Evolutionary conservation across 495 filamentous ascomycete species (phyloP), one percentile per base, ranked within the genome.

Genomic region (Lasiosphaeria hispida): DNA sequence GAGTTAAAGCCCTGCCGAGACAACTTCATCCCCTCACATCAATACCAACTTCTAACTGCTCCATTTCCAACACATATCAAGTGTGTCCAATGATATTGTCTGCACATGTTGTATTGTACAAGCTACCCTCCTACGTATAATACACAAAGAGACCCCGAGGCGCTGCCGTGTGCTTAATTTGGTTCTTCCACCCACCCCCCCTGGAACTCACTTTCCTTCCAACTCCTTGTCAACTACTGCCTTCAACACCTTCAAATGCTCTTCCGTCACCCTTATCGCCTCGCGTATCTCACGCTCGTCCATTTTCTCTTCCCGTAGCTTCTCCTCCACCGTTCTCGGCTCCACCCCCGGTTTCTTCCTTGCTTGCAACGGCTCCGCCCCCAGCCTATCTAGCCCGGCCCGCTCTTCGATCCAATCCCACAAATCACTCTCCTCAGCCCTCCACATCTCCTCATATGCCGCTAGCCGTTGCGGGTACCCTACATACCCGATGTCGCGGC

Each of bases 321-420:
- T 84, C 33, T 82, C 79, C 62, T 77, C 69, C 30, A 81, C 74
- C 23, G 71, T 75, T 36, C 74, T 66, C 10, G 73, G 78, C 59
- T 85, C 77, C 11, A 77, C 67, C 6, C 57, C 67, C 47, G 63
- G 57, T 64, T 71, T 74, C 33, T 38, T 45, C 37, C 30, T 35
- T 39, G 34, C 10, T 15, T 34, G 63, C 41, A 65, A 64, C 23
- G 67, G 69, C 11, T 68, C 78, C 72, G 9, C 55, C 61, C 43
- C 76, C 57, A 90, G 72, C n/a, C 83, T 80, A 51, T 91, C 85
- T 69, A 92, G 77, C 4, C 88, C 90, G 1, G 89, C 85, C 10
- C 94, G 78, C 55, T 97, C 89, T 63, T 99, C 94, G 10, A 99
- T 76, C 94, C 94, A 99, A 49, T 88, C 85, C 95, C 95, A 99